Evolutionary conservation across 2,329 filamentous ascomycete genomes (phyloP).

Genomic region (Hirsutella thompsonii): DNA sequence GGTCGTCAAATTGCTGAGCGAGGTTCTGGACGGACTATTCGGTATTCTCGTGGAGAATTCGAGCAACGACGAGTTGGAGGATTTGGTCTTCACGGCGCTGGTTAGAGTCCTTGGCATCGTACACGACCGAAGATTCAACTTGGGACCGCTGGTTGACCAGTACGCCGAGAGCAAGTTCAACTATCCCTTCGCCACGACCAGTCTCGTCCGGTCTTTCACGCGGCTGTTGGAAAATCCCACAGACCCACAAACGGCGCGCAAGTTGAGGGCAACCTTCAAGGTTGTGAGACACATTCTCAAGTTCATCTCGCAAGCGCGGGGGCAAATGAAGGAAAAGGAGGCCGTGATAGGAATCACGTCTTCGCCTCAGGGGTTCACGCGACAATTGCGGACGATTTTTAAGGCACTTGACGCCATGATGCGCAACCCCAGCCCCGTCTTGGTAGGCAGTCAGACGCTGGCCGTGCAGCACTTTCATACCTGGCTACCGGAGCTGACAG

Average conservation of each 20-base stretch:
- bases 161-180: slow-evolving; percentile 85
- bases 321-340: slow-evolving; percentile 80
- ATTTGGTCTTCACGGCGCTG: slow-evolving; percentile 80
- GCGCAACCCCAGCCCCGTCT: slow-evolving; percentile 69
- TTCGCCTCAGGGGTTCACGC: slow-evolving; percentile 59
- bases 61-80: slow-evolving; percentile 86
- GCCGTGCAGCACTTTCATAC: slow-evolving; percentile 94
- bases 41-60: slow-evolving; percentile 81
- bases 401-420: slow-evolving; percentile 83
- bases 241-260: slow-evolving; percentile 71
- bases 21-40: slow-evolving; percentile 86
- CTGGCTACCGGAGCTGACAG: slow-evolving; percentile 84
- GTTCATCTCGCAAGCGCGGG: slow-evolving; percentile 82
- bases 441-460: slow-evolving; percentile 89
- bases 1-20: slow-evolving; percentile 82
- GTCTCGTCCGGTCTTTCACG: slow-evolving; percentile 75
- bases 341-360: slow-evolving; percentile 74
- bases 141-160: slow-evolving; percentile 79
- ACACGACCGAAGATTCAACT: slow-evolving; percentile 85
- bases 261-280: slow-evolving; percentile 84
- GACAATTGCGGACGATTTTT: slow-evolving; percentile 77
- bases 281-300: slow-evolving; percentile 87
- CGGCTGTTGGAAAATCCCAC: slow-evolving; percentile 71
- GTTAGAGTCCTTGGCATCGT: slow-evolving; percentile 87
- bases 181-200: slow-evolving; percentile 84